Base-by-base conservation (phyloP, 1,284 basidiomycete species). In the Phellopilus nigrolimitatus region DNA sequence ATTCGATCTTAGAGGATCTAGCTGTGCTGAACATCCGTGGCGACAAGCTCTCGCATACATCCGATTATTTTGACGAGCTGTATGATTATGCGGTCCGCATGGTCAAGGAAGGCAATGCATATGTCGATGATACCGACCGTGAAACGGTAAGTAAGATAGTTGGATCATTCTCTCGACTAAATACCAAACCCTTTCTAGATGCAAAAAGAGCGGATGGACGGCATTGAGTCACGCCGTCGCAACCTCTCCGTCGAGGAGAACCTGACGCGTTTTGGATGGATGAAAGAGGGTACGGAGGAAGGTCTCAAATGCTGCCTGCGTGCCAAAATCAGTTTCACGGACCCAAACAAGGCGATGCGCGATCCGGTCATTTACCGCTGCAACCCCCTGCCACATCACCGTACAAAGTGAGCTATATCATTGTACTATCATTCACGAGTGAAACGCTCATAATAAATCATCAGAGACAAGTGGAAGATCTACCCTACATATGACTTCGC, bases 401-500 rank as follows among this genome's bases (percentile, higher is more conserved):
- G 94, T 54, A 98, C 95, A 49, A 94, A 94, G 83, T 91, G 71
- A 75, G 62, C 17, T 41, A 12, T 21, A 7, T 28, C 41, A 33
- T 34, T 22, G 6, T 15, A 15, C 22, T 55, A 47, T 45, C 28
- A 27, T 28, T 17, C 13, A 37, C 34, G n/a, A n/a, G n/a, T n/a
- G n/a, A n/a, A n/a, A n/a, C n/a, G n/a, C n/a, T n/a, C n/a, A n/a
- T n/a, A 33, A 25, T 27, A 36, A 24, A 34, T 24, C 34, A 37
- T 13, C 56, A 91, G 91, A 3, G 79, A 81, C 49, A 88, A 88
- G 66, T 99, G 93, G 91, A 98, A 95, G 69, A 84, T 97, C 25
- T 99, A 99, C 68, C 97, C 97, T 7, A 98, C 94, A 41, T 99
- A 99, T 69, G 97, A 99, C 70, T 97, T 99, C 66, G 94, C 94